Base-by-base conservation (phyloP, 2,329 filamentous ascomycete genomes). In the Exophiala xenobiotica region DNA sequence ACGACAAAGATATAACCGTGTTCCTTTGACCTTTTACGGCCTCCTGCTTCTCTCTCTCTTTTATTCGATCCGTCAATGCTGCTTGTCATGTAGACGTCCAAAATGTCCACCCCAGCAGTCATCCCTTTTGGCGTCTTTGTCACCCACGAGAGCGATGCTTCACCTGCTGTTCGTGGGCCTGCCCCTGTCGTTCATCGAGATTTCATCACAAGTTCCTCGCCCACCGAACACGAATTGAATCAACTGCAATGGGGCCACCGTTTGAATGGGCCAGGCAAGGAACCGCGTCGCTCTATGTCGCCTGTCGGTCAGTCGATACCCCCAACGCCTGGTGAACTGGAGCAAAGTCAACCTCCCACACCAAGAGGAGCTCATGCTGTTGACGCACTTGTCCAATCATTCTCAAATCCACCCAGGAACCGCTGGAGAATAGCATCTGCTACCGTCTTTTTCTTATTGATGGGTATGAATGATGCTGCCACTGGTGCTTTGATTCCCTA, bases 401-500 rank as follows among this genome's bases (percentile, higher is more conserved):
- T 63, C 22, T 57, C 54, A 12, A 62, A 54, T 33, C 63, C 65
- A 4, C 55, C 76, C 8, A 87, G 82, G 78, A 91, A 90, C 66
- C 83, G 81, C 54, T 91, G 79, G 70, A 76, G 88, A 26, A 73
- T 91, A 20, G 64, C 84, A 7, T 77, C 81, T 8, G 76, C 79
- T 11, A 89, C 85, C 58, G 63, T 87, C 37, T 78, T 85, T 54
- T 85, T 80, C 52, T 78, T 93, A 54, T 77, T 78, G 2, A 84
- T 85, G 61, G 90, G 88, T 0, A 70, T 93, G 52, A 88, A 82
- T 60, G 90, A 95, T 67, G 81, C 83, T 35, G 84, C 86, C 0
- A 82, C 88, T 1, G 89, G 89, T 64, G 87, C 88, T 8, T 65
- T 93, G 51, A 87, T 95, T 60, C 88, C 89, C 0, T 90, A 90